phyloP scores from a whole-genome alignment of 345 rosid species.

The Tarenaya hassleriana region DNA sequence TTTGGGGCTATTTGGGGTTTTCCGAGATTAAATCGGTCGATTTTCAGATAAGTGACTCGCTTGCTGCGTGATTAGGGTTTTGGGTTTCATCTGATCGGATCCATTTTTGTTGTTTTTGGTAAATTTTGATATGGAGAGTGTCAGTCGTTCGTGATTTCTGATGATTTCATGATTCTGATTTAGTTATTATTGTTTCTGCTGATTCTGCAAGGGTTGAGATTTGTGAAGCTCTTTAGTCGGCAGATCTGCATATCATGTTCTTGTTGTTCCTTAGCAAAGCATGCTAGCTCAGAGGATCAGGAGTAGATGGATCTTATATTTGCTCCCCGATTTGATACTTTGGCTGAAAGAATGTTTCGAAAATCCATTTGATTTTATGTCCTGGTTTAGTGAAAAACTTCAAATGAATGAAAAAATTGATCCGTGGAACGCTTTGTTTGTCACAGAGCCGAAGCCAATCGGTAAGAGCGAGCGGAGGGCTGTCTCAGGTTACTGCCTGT shows the following conservation, averaged over 20 bases:
- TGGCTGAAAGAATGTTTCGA: too few relatives aligned
- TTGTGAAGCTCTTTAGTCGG: constrained; percentile 1
- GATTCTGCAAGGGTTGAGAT: background rate
- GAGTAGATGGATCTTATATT: constrained; percentile 6
- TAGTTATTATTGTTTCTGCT: background rate
- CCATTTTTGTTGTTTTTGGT: background rate
- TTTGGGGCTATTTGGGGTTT: background rate
- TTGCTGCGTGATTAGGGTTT: constrained; percentile 2
- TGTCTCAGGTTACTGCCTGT: too few relatives aligned
- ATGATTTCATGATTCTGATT: background rate
- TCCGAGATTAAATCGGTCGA: background rate
- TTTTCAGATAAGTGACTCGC: constrained; percentile 11
- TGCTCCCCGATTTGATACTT: background rate
- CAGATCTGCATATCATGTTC: constrained; percentile 17
- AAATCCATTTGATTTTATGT: too few relatives aligned
- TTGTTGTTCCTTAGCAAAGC: background rate
- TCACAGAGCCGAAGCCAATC: too few relatives aligned
- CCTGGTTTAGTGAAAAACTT: too few relatives aligned
- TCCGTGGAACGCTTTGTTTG: too few relatives aligned
- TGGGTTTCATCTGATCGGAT: constrained; percentile 14
- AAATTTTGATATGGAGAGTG: background rate
- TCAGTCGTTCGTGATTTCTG: background rate
- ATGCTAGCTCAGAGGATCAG: background rate
- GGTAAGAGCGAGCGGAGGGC: too few relatives aligned
- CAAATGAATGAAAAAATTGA: too few relatives aligned